Base-by-base conservation (phyloP, 1,284 basidiomycete species). In the Ceratobasidium sp. region DNA sequence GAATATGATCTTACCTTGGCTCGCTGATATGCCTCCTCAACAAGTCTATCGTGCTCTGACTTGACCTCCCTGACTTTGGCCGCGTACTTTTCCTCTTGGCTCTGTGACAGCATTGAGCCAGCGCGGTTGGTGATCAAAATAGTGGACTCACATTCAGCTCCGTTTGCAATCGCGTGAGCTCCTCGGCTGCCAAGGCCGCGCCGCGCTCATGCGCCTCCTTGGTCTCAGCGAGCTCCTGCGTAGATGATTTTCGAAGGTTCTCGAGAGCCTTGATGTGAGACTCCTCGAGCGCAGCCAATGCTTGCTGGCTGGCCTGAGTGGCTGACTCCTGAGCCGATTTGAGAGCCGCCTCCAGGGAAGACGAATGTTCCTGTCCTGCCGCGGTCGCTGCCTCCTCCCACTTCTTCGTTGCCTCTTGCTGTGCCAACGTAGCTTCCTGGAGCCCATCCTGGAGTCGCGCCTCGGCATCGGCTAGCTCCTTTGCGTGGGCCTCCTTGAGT, bases 21-120 rank as follows among this genome's bases (percentile, higher is more conserved):
- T 63, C 86, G 87, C 76, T 91, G 86, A 78, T 92, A 94, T 1
- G 88, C 89, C 74, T 91, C 87, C 76, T 89, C 82, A 28, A 94
- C 81, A 32, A 88, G 83, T 69, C 84, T 81, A n/a, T 86, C 84
- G 74, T 93, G 89, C 77, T 93, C 90, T 18, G 83, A 85, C 78
- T 89, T 89, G 47, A 93, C 87, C 13, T 79, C 85, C 21, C 89
- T 87, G 26, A 94, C 86, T 80, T 89, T 89, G 3, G 84, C 83
- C 78, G 85, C 84, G 79, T 92, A 93, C 72, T 88, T 84, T 6
- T 85, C 82, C 78, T 92, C 90, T 83, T 93, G 88, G 67, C 83
- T 83, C 92, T 93, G 76, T 46, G 74, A 52, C 26, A 30, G 66
- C 64, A 55, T 14, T 64, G 4, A 70, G 64, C 43, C 50, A 52